phyloP scores from a whole-genome alignment of 768 basidiomycete species.

The Russula earlei region DNA sequence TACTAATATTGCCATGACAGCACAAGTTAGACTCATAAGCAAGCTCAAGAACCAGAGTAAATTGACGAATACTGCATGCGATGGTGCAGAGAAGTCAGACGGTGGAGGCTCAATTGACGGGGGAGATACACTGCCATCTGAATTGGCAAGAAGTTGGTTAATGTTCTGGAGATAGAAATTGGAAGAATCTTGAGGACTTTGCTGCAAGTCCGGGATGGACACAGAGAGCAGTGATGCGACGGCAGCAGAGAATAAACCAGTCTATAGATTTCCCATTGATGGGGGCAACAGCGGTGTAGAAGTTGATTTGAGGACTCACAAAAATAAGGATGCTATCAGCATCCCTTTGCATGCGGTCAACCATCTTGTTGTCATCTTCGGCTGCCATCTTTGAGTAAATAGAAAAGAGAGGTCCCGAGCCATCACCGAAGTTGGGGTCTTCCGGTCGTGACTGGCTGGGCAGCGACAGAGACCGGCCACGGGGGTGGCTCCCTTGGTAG shows the following conservation, averaged over 20 bases:
- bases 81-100: not conserved
- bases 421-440: no score
- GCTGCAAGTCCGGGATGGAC: not conserved
- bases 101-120: no score
- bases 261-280: not conserved
- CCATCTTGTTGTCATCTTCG: constrained; percentile 10
- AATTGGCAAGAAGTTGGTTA: not conserved
- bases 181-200: not conserved
- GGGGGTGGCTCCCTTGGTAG: no score
- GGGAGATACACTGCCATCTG: not conserved
- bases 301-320: not conserved
- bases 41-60: not conserved
- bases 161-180: not conserved
- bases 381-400: constrained; percentile 8
- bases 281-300: no score
- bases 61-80: not conserved
- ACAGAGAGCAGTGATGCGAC: not conserved
- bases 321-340: constrained; percentile 17
- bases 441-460: no score
- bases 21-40: not conserved
- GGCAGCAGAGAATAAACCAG: constrained; percentile 14
- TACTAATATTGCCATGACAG: not conserved
- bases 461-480: no score
- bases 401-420: not conserved
- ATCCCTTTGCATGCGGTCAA: constrained; percentile 12